phyloP scores from a whole-genome alignment of 192 early-diverging fungal species.

The Thoreauomyces humboldtii region DNA sequence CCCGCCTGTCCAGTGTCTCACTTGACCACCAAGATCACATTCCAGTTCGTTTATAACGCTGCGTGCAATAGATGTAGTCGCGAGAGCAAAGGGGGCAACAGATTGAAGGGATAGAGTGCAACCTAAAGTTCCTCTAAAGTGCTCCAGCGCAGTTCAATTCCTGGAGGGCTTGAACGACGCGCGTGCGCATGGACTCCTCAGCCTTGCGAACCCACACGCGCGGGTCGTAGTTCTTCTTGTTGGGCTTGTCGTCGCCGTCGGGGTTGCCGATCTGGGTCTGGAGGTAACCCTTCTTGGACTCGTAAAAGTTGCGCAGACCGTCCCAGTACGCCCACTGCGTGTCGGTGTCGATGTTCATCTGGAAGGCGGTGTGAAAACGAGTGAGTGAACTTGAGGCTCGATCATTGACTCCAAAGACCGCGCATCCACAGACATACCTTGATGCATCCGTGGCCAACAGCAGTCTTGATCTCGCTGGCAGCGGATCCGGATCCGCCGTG shows the following conservation, averaged over 20 bases:
- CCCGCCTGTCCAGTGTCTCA: too few species aligned
- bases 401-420: too few species aligned
- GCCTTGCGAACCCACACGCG: constrained; percentile 87
- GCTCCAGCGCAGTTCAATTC: constrained; percentile 58
- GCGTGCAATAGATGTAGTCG: too few species aligned
- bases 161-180: constrained; percentile 75
- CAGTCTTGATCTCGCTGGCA: constrained; percentile 75
- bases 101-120: too few species aligned
- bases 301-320: constrained; percentile 84
- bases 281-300: constrained; percentile 84
- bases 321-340: constrained; percentile 96
- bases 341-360: constrained; percentile 99
- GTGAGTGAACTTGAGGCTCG: too few species aligned
- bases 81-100: too few species aligned
- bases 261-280: constrained; percentile 94
- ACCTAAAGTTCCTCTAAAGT: too few species aligned
- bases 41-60: too few species aligned
- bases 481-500: constrained; percentile 94
- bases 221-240: constrained; percentile 99
- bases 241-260: constrained; percentile 92
- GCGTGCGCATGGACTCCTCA: constrained; percentile 84
- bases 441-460: constrained; percentile 81
- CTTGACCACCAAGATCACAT: too few species aligned
- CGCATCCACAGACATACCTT: too few species aligned
- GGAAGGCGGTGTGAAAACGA: too few species aligned